phyloP scores from a whole-genome alignment of 2,329 filamentous ascomycete genomes.

The Xylariaceae sp. region DNA sequence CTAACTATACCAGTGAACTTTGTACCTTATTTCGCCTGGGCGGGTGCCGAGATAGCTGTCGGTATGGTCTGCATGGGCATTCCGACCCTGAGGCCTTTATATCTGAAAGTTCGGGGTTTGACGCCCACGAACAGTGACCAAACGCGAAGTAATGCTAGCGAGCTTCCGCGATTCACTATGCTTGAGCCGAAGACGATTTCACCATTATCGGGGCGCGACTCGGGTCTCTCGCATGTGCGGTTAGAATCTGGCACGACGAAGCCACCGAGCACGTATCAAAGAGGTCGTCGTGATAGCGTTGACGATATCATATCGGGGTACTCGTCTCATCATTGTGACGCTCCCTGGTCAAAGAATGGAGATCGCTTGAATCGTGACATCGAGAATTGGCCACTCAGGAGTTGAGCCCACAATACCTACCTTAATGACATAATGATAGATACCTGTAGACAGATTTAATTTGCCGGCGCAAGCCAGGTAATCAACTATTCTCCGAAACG shows the following conservation, averaged over 20 bases:
- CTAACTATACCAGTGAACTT: constrained; percentile 20
- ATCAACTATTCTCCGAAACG: no score
- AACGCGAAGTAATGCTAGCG: constrained; percentile 8
- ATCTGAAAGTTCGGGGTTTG: constrained; percentile 19
- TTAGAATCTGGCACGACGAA: constrained; percentile 10
- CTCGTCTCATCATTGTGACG: constrained; percentile 15
- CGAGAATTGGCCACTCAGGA: constrained; percentile 23
- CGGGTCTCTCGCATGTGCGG: constrained; percentile 19
- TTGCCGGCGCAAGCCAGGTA: no score
- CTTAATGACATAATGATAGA: no score
- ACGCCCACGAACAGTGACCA: no score
- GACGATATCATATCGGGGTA: constrained; percentile 29
- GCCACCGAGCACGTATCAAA: constrained; percentile 18
- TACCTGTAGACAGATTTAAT: no score
- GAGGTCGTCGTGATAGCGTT: constrained; percentile 24
- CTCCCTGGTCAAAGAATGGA: constrained; percentile 29
- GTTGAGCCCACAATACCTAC: constrained; percentile 4
- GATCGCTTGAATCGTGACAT: constrained; percentile 20
- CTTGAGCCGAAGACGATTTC: constrained; percentile 7
- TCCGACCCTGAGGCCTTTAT: constrained; percentile 22
- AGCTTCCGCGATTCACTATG: constrained; percentile 27
- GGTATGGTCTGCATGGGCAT: constrained; percentile 25
- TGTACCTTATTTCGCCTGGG: constrained; percentile 26
- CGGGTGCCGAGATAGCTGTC: constrained; percentile 25
- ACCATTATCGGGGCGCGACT: constrained; percentile 14